phyloP scores from a whole-genome alignment of 129 eudicot species.

The Apium graveolens region DNA sequence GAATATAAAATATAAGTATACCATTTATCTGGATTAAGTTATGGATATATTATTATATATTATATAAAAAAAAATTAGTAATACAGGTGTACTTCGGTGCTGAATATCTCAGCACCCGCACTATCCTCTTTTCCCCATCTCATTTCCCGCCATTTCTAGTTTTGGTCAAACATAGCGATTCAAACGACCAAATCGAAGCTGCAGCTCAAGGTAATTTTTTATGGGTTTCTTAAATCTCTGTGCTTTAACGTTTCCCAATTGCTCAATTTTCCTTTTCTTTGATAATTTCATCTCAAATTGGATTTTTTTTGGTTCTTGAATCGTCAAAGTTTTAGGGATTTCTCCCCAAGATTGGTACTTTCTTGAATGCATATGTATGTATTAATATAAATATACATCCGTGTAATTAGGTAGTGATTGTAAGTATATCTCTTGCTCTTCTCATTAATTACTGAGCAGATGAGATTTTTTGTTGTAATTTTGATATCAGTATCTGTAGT shows the following conservation, averaged over 20 bases:
- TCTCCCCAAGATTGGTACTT: background rate
- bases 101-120: too few relatives aligned
- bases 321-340: background rate
- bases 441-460: too few relatives aligned
- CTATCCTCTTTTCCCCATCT: background rate
- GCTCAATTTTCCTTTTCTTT: background rate
- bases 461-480: background rate
- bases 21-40: too few relatives aligned
- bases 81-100: too few relatives aligned
- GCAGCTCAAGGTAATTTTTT: background rate
- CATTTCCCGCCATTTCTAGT: slow-evolving; percentile 2
- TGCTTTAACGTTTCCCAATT: background rate
- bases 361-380: background rate
- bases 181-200: background rate
- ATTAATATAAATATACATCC: background rate
- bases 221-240: too few relatives aligned
- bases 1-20: too few relatives aligned
- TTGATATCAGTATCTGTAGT: background rate
- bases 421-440: background rate
- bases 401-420: background rate
- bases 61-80: too few relatives aligned
- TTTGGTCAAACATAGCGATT: background rate
- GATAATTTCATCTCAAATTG: background rate
- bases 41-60: too few relatives aligned
- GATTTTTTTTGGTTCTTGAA: background rate